phyloP scores from a whole-genome alignment of 2,329 filamentous ascomycete genomes.

The Neopestalotiopsis sp. region DNA sequence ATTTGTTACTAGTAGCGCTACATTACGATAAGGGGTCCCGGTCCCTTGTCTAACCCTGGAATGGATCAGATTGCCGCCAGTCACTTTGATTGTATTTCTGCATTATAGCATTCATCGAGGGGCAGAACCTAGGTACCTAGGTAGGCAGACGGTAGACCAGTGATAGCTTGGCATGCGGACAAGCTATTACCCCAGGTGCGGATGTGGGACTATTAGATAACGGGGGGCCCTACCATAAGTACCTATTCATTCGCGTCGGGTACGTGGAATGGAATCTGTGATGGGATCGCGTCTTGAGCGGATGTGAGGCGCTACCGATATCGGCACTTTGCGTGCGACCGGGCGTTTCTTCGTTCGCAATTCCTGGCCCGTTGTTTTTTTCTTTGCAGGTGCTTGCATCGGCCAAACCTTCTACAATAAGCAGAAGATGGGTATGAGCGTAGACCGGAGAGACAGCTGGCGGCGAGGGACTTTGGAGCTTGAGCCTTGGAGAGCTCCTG shows the following conservation, averaged over 20 bases:
- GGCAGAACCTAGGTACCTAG: too few species aligned
- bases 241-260: background rate
- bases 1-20: background rate
- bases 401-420: background rate
- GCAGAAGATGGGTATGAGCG: background rate
- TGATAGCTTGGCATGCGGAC: too few species aligned
- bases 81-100: background rate
- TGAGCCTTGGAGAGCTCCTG: too few species aligned
- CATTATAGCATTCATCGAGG: too few species aligned
- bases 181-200: background rate
- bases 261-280: background rate
- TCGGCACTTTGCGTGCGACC: background rate
- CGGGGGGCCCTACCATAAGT: background rate
- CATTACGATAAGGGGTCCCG: background rate
- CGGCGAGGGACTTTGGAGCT: background rate
- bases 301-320: background rate
- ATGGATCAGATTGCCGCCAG: background rate
- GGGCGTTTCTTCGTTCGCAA: background rate
- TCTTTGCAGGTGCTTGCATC: background rate
- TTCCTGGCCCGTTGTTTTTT: constrained; percentile 2
- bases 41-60: background rate
- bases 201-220: constrained; percentile 1
- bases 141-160: too few species aligned
- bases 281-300: background rate
- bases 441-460: background rate